A percentile compares a stretch with the other conserved stretches of the same genome.
phyloP scores from a whole-genome alignment of 768 basidiomycete species.

The Pleurotus tuber-regium region DNA sequence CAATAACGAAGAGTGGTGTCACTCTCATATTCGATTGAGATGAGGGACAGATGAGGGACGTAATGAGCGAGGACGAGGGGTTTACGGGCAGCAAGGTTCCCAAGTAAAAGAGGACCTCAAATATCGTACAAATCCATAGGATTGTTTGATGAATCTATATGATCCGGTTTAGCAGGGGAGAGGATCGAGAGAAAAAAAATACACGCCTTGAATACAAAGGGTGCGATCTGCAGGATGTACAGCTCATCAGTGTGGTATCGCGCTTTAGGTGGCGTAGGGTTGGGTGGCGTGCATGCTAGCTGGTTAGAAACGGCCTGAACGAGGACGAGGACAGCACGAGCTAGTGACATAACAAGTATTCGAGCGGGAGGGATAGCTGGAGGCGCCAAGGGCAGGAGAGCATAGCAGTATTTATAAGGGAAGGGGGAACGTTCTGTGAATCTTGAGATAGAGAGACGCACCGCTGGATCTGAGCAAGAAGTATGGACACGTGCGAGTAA shows the following conservation, averaged over 20 bases:
- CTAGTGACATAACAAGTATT: slow-evolving; percentile 38
- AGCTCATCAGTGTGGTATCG: slow-evolving; percentile 54
- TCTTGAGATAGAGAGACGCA: not conserved
- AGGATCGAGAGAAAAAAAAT: not conserved
- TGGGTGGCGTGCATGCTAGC: slow-evolving; percentile 53
- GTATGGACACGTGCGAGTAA: not conserved
- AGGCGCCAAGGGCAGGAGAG: not conserved
- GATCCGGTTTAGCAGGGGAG: not conserved
- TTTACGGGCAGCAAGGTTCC: slow-evolving; percentile 25
- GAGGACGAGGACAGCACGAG: slow-evolving; percentile 44
- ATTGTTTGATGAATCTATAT: slow-evolving; percentile 46
- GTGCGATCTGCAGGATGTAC: slow-evolving; percentile 53
- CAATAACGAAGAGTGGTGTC: slow-evolving; percentile 44
- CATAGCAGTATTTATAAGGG: slow-evolving; percentile 21
- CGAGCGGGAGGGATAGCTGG: slow-evolving; percentile 3
- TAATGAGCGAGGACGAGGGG: slow-evolving; percentile 31
- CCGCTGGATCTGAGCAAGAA: not conserved
- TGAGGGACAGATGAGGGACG: slow-evolving; percentile 29
- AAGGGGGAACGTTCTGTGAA: too few relatives aligned
- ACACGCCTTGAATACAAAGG: slow-evolving; percentile 51
- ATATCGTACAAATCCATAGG: slow-evolving; percentile 45
- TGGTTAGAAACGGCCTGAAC: slow-evolving; percentile 51
- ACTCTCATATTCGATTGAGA: slow-evolving; percentile 26
- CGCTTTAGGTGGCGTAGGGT: slow-evolving; percentile 46
- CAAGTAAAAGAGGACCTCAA: slow-evolving; percentile 48